Conservation (phyloP, 1,284 basidiomycete genomes). For the Rhizopogon parksii region DNA sequence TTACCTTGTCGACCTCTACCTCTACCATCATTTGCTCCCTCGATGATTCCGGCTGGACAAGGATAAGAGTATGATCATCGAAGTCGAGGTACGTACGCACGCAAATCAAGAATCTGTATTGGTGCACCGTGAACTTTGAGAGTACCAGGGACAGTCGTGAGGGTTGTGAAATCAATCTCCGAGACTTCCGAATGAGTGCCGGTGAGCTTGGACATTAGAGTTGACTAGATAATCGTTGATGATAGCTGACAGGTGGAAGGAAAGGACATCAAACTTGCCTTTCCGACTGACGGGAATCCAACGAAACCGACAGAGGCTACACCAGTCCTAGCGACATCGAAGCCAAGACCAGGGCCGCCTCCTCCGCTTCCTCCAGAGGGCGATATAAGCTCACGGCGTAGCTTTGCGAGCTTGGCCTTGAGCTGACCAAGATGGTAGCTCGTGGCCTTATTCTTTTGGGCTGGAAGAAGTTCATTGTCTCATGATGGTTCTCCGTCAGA, state of each 20-base stretch:
- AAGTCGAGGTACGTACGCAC: slow-evolving; percentile 42
- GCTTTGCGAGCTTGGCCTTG: slow-evolving; percentile 97
- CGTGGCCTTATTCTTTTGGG: slow-evolving; percentile 96
- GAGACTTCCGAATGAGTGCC: slow-evolving; percentile 98
- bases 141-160: slow-evolving; percentile 92
- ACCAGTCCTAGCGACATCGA: slow-evolving; percentile 97
- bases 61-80: background rate
- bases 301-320: slow-evolving; percentile 96
- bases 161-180: slow-evolving; percentile 96
- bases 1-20: slow-evolving; percentile 93
- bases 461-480: slow-evolving; percentile 32
- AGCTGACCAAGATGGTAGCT: slow-evolving; percentile 95
- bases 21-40: slow-evolving; percentile 97
- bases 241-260: slow-evolving; percentile 2
- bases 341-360: slow-evolving; percentile 80
- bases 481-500: background rate
- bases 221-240: slow-evolving; percentile 55
- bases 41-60: slow-evolving; percentile 86
- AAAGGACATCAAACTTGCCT: slow-evolving; percentile 45
- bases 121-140: slow-evolving; percentile 92
- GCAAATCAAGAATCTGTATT: slow-evolving; percentile 81
- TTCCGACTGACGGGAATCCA: slow-evolving; percentile 81
- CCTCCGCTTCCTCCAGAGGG: slow-evolving; percentile 81
- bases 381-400: slow-evolving; percentile 88
- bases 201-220: slow-evolving; percentile 96